Evolutionary conservation across 371 early-diverging fungal species (phyloP).

Genomic region (Mortierella sp.): DNA sequence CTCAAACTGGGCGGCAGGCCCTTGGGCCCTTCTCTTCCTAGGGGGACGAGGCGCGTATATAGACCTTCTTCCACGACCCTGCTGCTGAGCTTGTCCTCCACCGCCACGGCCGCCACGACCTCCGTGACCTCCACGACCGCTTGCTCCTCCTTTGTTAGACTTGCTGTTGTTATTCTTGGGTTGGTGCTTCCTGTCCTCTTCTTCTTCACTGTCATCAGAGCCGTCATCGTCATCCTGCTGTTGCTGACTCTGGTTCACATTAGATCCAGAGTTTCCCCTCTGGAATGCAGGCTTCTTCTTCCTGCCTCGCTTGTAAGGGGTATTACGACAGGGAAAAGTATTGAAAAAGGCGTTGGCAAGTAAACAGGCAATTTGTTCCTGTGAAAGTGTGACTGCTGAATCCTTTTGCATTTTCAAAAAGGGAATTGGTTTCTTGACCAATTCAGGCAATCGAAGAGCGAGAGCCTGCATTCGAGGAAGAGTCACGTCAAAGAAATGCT

Average conservation of each 20-base stretch:
- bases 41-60: slow-evolving; percentile 16
- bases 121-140: slow-evolving; percentile 12
- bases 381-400: slow-evolving; percentile 48
- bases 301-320: slow-evolving; percentile 33
- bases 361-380: slow-evolving; percentile 61
- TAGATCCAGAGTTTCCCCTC: slow-evolving; percentile 7
- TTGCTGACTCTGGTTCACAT: slow-evolving; percentile 10
- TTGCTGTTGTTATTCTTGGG: slow-evolving; percentile 5
- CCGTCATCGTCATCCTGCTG: slow-evolving; percentile 16
- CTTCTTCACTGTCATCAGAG: slow-evolving; percentile 28
- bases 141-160: background rate
- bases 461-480: slow-evolving; percentile 49
- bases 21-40: slow-evolving; percentile 22
- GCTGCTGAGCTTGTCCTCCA: slow-evolving; percentile 4
- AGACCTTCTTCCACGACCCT: slow-evolving; percentile 4
- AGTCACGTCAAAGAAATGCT: slow-evolving; percentile 46
- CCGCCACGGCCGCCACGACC: slow-evolving; percentile 19
- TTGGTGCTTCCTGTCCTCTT: slow-evolving; percentile 10
- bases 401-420: slow-evolving; percentile 46
- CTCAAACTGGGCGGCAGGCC: slow-evolving; percentile 38
- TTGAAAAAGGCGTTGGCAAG: slow-evolving; percentile 68
- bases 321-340: slow-evolving; percentile 58
- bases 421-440: slow-evolving; percentile 44
- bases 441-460: slow-evolving; percentile 41
- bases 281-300: slow-evolving; percentile 12